These are phyloP conservation scores for Daedaleopsis sinensis DNA, from an alignment of 768 basidiomycete species.

Conservation along the genomic window DNA sequence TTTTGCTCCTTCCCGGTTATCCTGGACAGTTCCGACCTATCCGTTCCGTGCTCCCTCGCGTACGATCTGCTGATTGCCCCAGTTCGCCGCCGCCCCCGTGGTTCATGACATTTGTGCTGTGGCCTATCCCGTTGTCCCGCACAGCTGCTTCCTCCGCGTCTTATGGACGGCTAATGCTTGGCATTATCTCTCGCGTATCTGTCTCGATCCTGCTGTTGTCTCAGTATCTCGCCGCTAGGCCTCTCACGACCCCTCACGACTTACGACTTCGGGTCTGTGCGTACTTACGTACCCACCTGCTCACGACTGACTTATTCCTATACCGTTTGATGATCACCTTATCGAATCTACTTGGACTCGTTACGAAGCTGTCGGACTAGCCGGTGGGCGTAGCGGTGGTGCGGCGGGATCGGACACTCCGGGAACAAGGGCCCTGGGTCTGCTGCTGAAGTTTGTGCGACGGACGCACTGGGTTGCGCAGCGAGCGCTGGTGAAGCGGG, in stretches of 20 bases:
- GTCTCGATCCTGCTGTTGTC: conserved; percentile 11
- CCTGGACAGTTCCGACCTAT: conserved; percentile 15
- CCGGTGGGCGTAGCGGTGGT: neutral
- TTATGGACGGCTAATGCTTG: conserved; percentile 12
- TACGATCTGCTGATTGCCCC: conserved; percentile 15
- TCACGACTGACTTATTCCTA: conserved; percentile 32
- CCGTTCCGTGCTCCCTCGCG: conserved; percentile 9
- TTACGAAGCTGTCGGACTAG: neutral
- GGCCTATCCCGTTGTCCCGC: neutral
- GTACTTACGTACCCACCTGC: conserved; percentile 20
- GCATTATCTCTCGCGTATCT: conserved; percentile 17
- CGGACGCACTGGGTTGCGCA: neutral
- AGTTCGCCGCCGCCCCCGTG: conserved; percentile 7
- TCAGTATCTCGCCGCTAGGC: conserved; percentile 15
- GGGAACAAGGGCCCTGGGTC: neutral
- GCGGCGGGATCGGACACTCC: neutral
- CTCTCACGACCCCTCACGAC: conserved; percentile 31
- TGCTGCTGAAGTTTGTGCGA: conserved; percentile 3
- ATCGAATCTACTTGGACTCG: conserved; percentile 9
- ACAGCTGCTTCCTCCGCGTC: conserved; percentile 18
- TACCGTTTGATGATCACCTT: conserved; percentile 20
- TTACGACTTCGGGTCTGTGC: conserved; percentile 23
- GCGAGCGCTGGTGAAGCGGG: conserved; percentile 1
- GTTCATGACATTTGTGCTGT: conserved; percentile 6
- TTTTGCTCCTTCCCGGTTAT: neutral